A percentile compares a stretch with the other conserved stretches of the same genome.
phyloP scores from a whole-genome alignment of 179 eudicot genomes.

The Camellia oleifera region DNA sequence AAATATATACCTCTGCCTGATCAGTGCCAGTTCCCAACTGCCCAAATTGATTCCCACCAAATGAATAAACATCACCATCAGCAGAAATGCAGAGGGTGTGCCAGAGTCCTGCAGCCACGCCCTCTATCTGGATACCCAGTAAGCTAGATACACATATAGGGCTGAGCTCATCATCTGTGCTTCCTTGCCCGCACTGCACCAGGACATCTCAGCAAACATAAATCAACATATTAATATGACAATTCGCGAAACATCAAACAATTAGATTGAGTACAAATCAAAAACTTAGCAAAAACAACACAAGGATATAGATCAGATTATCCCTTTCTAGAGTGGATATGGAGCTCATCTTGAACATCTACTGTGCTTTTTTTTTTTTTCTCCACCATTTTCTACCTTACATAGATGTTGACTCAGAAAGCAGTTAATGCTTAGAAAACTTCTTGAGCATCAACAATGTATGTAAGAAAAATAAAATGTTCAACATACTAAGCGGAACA shows the following conservation, averaged over 20 bases:
- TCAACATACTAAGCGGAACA: background rate
- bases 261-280: background rate
- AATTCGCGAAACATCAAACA: background rate
- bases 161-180: conserved; percentile 90
- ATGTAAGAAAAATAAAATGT: background rate
- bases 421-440: conserved; percentile 11
- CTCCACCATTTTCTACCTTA: conserved; percentile 50
- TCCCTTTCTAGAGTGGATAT: conserved; percentile 31
- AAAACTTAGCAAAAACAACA: conserved; percentile 7
- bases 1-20: conserved; percentile 84
- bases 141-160: conserved; percentile 90
- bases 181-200: conserved; percentile 95
- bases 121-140: conserved; percentile 67
- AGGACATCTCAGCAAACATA: conserved; percentile 12
- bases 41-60: conserved; percentile 99
- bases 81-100: conserved; percentile 85
- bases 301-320: conserved; percentile 17
- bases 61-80: conserved; percentile 84
- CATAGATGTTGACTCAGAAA: conserved; percentile 35
- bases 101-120: conserved; percentile 97
- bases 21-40: conserved; percentile 95
- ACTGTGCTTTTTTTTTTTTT: conserved; percentile 29
- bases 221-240: no score
- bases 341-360: conserved; percentile 43
- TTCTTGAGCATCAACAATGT: background rate